Evolutionary conservation across 139 green algal species (phyloP).

Genomic region (Chloropicon primus): DNA sequence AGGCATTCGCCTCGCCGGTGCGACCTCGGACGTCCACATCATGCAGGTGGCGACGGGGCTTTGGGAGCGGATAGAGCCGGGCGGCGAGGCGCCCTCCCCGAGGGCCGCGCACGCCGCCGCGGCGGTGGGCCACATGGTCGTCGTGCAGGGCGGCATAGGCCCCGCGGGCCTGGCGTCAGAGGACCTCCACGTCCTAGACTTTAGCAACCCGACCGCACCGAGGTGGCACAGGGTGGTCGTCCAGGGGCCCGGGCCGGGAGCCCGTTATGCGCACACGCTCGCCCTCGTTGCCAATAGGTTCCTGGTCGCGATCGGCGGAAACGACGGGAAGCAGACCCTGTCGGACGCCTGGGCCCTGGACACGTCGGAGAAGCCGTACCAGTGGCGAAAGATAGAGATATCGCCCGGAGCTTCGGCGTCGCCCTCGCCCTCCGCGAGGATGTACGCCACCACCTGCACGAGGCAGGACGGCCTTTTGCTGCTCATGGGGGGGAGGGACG

Average conservation of each 20-base stretch:
- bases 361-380: constrained; percentile 97
- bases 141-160: constrained; percentile 90
- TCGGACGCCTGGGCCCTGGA: constrained; percentile 89
- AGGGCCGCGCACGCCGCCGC: constrained; percentile 88
- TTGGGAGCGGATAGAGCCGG: not conserved
- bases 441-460: constrained; percentile 89
- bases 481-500: constrained; percentile 83
- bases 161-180: constrained; percentile 83
- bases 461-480: constrained; percentile 88
- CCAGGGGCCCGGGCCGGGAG: constrained; percentile 72
- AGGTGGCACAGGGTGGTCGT: constrained; percentile 73
- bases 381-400: constrained; percentile 74
- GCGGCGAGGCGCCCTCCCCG: constrained; percentile 49
- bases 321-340: constrained; percentile 79
- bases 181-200: constrained; percentile 96
- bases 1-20: constrained; percentile 76
- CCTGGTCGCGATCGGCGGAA: constrained; percentile 90
- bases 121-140: constrained; percentile 97
- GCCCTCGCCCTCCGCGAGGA: constrained; percentile 27
- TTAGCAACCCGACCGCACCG: constrained; percentile 56
- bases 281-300: constrained; percentile 93
- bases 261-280: constrained; percentile 91
- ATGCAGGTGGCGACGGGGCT: constrained; percentile 68
- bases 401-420: constrained; percentile 17
- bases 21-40: constrained; percentile 85